Evolutionary conservation across 768 basidiomycete species (phyloP), one percentile per base, ranked within the genome.

Genomic region (Cystobasidium ongulense): DNA sequence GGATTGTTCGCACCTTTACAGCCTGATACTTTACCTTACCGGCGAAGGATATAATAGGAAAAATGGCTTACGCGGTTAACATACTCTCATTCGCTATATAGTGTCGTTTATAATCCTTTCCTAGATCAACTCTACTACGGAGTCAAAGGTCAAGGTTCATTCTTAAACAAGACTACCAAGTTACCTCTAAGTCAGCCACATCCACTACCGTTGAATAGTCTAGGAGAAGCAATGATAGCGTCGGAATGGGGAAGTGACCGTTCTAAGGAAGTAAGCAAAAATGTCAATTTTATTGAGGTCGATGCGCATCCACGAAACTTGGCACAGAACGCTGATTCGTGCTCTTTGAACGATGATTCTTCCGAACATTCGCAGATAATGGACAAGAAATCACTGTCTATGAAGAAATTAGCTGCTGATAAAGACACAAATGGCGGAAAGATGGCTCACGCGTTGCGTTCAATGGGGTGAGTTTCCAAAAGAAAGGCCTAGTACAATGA

Each of bases 51-150:
- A 10, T 13, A 33, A 21, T 18, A 21, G 27, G 11, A 8, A 7
- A 41, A 33, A 17, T 38, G 63, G 35, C 63, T 31, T 8, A n/a
- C 36, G 18, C 21, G 21, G 57, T 31, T 13, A 11, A 13, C 57
- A 59, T 36, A 31, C 61, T 23, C 27, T 17, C 31, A 29, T 23
- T n/a, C 23, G 61, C n/a, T 66, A 64, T 18, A 29, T 17, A 78
- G 79, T 3, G 92, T 98, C 46, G 88, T 97, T 75, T 95, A 88
- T 83, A 93, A 93, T 79, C 94, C 94, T 0, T 93, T 92, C 85
- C 85, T 93, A 67, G 86, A 91, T 75, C 87, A 93, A 65, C 84
- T 95, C 7, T 95, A 92, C 82, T 88, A 88, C 17, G 94, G 87
- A 4, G 82, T 89, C 52, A 86, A 87, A 81, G 89, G 88, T 13